Percentiles rank a stretch among this genome's conserved stretches.
Evolutionary conservation across 345 rosid genomes (phyloP).

Genomic region (Noccaea caerulescens): DNA sequence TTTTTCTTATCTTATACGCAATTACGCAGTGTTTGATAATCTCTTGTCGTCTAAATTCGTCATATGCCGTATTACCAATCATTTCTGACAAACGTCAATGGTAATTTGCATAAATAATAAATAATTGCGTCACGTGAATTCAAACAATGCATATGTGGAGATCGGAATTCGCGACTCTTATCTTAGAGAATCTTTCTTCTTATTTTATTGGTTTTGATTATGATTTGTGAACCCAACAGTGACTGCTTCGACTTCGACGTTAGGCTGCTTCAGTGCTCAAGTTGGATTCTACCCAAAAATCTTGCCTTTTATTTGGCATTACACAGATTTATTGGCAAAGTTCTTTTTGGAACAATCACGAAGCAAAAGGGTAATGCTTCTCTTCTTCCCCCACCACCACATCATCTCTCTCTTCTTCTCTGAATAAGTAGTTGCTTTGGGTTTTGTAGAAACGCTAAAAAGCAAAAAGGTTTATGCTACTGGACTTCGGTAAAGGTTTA

Average conservation of each 20-base stretch:
- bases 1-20: too few species aligned
- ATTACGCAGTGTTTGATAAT: neutral
- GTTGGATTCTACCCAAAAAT: slow-evolving; percentile 28
- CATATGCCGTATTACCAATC: neutral
- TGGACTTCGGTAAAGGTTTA: slow-evolving; percentile 24
- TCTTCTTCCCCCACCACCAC: slow-evolving; percentile 14
- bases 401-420: neutral
- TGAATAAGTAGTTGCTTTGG: too few species aligned
- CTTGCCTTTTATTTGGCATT: slow-evolving; percentile 15
- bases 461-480: neutral
- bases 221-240: slow-evolving; percentile 35
- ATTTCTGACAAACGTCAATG: slow-evolving; percentile 15
- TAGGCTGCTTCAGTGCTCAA: slow-evolving; percentile 24
- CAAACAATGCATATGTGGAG: slow-evolving; percentile 4
- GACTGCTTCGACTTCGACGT: slow-evolving; percentile 33
- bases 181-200: slow-evolving; percentile 22
- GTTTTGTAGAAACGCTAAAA: neutral
- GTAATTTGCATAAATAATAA: slow-evolving; percentile 3
- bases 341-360: slow-evolving; percentile 11
- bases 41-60: neutral
- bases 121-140: slow-evolving; percentile 15
- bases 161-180: slow-evolving; percentile 28
- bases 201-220: slow-evolving; percentile 14
- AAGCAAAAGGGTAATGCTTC: slow-evolving; percentile 30
- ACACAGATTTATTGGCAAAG: slow-evolving; percentile 16